phyloP scores from a whole-genome alignment of 345 rosid species.

The Camelina hispida region DNA sequence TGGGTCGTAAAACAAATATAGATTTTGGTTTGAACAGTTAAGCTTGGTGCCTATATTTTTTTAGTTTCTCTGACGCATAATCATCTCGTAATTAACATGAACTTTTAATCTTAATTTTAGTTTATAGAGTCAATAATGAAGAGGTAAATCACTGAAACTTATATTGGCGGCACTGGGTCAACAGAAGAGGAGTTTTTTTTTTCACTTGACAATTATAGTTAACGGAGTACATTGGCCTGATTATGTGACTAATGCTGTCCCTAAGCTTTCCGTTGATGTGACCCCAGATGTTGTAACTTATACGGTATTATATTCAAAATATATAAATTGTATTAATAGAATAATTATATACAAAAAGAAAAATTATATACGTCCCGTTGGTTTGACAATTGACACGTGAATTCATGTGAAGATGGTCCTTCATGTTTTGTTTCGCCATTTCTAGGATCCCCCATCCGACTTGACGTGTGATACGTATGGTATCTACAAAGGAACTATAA shows the following conservation, averaged over 20 bases:
- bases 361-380: slow-evolving; percentile 35
- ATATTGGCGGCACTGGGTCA: not conserved
- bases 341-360: slow-evolving; percentile 41
- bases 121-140: not conserved
- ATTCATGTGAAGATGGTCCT: slow-evolving; percentile 44
- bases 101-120: not conserved
- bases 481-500: not conserved
- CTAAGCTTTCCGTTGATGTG: no score
- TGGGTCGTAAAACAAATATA: no score
- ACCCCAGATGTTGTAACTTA: not conserved
- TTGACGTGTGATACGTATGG: slow-evolving; percentile 9
- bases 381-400: slow-evolving; percentile 51
- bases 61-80: no score
- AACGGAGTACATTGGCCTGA: slow-evolving; percentile 33
- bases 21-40: no score
- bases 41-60: no score
- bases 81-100: no score
- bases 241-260: no score
- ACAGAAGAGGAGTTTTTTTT: not conserved
- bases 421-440: slow-evolving; percentile 13
- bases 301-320: slow-evolving; percentile 15
- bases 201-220: slow-evolving; percentile 30
- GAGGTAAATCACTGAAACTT: not conserved
- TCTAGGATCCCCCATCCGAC: slow-evolving; percentile 36
- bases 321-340: slow-evolving; percentile 32